Percentiles rank a stretch among this genome's conserved stretches.
phyloP scores from a whole-genome alignment of 139 green algal species.

The Pycnococcus provasolii region DNA sequence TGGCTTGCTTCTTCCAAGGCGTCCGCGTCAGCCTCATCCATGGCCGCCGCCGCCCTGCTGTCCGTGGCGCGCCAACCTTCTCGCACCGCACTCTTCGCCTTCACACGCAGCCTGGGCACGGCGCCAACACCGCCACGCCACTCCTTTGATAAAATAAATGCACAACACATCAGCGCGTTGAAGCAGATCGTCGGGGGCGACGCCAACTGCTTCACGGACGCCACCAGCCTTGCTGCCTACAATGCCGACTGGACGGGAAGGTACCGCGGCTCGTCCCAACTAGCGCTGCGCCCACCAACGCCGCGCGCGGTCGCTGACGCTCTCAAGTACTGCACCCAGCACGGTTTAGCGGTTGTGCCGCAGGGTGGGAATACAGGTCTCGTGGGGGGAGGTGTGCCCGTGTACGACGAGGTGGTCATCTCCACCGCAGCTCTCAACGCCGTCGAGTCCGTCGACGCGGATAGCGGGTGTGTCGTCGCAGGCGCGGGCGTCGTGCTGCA shows the following conservation, averaged over 20 bases:
- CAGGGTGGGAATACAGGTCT: conserved; percentile 94
- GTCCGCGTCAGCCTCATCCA: too few relatives aligned
- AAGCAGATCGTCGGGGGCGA: conserved; percentile 40
- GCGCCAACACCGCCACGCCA: too few relatives aligned
- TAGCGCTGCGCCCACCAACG: conserved; percentile 49
- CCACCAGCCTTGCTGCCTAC: conserved; percentile 41
- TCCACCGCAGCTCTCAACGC: conserved; percentile 28
- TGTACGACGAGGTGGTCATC: conserved; percentile 83
- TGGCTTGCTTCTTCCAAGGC: too few relatives aligned
- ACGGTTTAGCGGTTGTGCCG: conserved; percentile 74
- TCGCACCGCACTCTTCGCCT: too few relatives aligned
- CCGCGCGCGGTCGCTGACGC: conserved; percentile 28
- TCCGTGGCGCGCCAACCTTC: too few relatives aligned
- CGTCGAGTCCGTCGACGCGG: conserved; percentile 28
- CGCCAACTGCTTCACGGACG: conserved; percentile 49
- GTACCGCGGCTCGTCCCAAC: conserved; percentile 49
- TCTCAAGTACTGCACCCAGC: conserved; percentile 52
- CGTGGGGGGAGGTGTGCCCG: conserved; percentile 74
- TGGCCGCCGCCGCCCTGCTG: too few relatives aligned
- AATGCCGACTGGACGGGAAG: conserved; percentile 89
- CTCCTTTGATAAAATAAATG: conserved; percentile 33
- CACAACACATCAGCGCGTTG: conserved; percentile 47
- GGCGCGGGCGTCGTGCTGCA: conserved; percentile 34
- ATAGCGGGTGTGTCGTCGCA: conserved; percentile 1
- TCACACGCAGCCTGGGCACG: too few relatives aligned